phyloP scores from a whole-genome alignment of 495 filamentous ascomycete species.

The Cercophora sp. region DNA sequence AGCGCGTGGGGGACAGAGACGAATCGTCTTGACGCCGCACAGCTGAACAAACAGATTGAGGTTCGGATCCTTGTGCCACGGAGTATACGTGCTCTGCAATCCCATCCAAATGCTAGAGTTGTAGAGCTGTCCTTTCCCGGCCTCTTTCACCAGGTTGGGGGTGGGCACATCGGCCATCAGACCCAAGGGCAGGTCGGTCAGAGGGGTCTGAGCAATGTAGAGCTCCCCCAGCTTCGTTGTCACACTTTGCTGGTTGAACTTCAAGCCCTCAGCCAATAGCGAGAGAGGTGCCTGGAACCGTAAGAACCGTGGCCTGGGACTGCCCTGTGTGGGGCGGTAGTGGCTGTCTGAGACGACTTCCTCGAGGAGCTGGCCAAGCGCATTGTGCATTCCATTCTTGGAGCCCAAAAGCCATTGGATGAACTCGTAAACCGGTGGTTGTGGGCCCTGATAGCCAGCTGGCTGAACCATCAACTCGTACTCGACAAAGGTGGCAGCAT shows the following conservation, averaged over 20 bases:
- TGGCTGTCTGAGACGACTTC: too few species aligned
- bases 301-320: constrained; percentile 21
- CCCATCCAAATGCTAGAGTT: constrained; percentile 86
- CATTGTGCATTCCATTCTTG: too few species aligned
- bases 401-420: too few species aligned
- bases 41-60: constrained; percentile 90
- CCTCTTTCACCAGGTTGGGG: constrained; percentile 56
- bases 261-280: constrained; percentile 32
- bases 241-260: constrained; percentile 25
- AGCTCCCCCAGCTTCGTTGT: constrained; percentile 45
- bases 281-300: constrained; percentile 35
- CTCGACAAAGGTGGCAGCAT: too few species aligned
- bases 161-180: constrained; percentile 64
- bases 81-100: constrained; percentile 77
- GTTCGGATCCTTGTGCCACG: constrained; percentile 89
- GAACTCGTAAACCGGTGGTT: too few species aligned
- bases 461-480: too few species aligned
- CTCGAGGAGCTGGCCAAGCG: too few species aligned
- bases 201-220: constrained; percentile 80
- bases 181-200: constrained; percentile 57
- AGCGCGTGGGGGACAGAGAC: constrained; percentile 59
- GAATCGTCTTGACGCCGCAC: constrained; percentile 64
- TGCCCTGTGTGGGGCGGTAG: too few species aligned
- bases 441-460: too few species aligned
- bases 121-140: constrained; percentile 75